Evolutionary conservation across 2,329 filamentous ascomycete genomes (phyloP).

Genomic region (Trichophyton equinum): DNA sequence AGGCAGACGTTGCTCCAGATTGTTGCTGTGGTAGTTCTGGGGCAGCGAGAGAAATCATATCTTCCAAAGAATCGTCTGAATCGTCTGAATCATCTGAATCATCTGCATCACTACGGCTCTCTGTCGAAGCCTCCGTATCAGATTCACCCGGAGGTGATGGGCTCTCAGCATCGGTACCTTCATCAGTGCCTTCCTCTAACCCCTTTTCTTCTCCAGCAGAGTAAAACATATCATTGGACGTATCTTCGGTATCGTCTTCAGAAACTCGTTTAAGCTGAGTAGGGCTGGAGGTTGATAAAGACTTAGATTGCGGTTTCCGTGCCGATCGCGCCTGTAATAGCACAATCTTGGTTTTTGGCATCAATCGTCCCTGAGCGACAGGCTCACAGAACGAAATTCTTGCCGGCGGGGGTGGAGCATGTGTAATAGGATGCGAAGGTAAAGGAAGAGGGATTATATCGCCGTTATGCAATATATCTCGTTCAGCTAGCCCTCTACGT

Average conservation of each 20-base stretch:
- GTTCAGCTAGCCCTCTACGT: slow-evolving; percentile 57
- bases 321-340: slow-evolving; percentile 45
- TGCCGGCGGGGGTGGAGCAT: slow-evolving; percentile 69
- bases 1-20: slow-evolving; percentile 65
- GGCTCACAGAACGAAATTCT: slow-evolving; percentile 90
- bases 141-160: slow-evolving; percentile 48
- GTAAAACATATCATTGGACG: slow-evolving; percentile 80
- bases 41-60: slow-evolving; percentile 79
- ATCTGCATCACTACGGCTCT: slow-evolving; percentile 64
- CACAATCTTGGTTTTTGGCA: slow-evolving; percentile 69
- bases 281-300: slow-evolving; percentile 36
- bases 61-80: slow-evolving; percentile 83
- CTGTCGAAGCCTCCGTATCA: slow-evolving; percentile 42
- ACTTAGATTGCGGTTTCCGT: slow-evolving; percentile 15
- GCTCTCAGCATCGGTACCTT: slow-evolving; percentile 38
- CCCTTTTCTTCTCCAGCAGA: slow-evolving; percentile 73
- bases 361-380: slow-evolving; percentile 72
- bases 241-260: slow-evolving; percentile 58
- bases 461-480: slow-evolving; percentile 69
- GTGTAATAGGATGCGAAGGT: slow-evolving; percentile 71
- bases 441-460: slow-evolving; percentile 69
- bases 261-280: slow-evolving; percentile 48
- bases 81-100: slow-evolving; percentile 65
- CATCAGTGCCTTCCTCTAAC: slow-evolving; percentile 31
- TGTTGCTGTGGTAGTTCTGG: slow-evolving; percentile 66